These are phyloP conservation scores for Symmetrospora coprosmae DNA, from an alignment of 768 basidiomycete species.

Conservation along the genomic window DNA sequence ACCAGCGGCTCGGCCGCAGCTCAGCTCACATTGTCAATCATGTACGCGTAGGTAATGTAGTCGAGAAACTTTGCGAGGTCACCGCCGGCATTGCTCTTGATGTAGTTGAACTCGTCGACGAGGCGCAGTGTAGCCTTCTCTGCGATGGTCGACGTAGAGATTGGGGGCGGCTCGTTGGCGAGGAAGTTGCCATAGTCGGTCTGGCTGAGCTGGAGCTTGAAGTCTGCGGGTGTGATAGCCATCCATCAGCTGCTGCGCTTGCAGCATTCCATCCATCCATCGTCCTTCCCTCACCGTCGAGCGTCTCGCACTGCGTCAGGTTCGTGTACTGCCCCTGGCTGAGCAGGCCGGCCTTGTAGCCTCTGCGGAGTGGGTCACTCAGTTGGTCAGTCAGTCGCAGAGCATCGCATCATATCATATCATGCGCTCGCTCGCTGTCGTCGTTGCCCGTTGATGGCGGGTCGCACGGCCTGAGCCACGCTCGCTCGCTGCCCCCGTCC, in stretches of 20 bases:
- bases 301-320: constrained; percentile 87
- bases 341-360: constrained; percentile 85
- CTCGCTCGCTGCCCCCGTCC: not conserved
- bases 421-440: too few relatives aligned
- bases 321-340: constrained; percentile 80
- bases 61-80: constrained; percentile 86
- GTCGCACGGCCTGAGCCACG: too few relatives aligned
- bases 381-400: not conserved
- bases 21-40: constrained; percentile 79
- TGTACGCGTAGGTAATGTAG: constrained; percentile 96
- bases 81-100: constrained; percentile 77
- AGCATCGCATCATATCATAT: not conserved
- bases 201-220: constrained; percentile 83
- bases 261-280: too few relatives aligned
- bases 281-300: constrained; percentile 88
- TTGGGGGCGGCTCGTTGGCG: constrained; percentile 82
- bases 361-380: constrained; percentile 49
- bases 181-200: constrained; percentile 99
- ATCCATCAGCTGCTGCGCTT: not conserved
- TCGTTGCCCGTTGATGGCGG: too few relatives aligned
- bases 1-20: too few relatives aligned
- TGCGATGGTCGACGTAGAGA: constrained; percentile 77
- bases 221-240: constrained; percentile 46
- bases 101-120: constrained; percentile 92
- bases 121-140: constrained; percentile 89